Evolutionary conservation across 2,329 filamentous ascomycete species (phyloP), one percentile per base, ranked within the genome.

Genomic region (Huntiella savannae): DNA sequence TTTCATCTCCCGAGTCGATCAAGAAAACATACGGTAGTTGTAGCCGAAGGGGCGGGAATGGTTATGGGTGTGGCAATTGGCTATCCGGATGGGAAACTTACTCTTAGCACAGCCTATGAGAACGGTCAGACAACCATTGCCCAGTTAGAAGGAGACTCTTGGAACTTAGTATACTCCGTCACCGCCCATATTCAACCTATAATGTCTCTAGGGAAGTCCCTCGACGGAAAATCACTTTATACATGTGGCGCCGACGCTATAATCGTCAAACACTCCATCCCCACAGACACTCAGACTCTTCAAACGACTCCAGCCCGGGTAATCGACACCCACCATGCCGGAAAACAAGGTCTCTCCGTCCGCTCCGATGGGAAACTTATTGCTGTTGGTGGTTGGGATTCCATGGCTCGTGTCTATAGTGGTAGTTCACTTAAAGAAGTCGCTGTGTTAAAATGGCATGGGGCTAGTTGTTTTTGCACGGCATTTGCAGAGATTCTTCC

Each of bases 401-500:
- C 76, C 1, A 75, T 77, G 41, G 67, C 87, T 1, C 70, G 91
- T 6, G 77, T 96, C 1, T 98, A 96, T 60, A 81, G 80, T 3
- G 63, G 71, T 40, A 85, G 80, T 60, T 81, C 77, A 0, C 70
- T 96, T 67, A 82, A 79, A 56, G 87, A 96, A 60, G 62, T 96
- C 8, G 91, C 88, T 0, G 85, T 95, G 46, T 64, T 96, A 52
- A 93, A 92, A 61, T 96, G 88, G 88, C 91, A 96, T 61, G 77
- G 80, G 54, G 79, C 82, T 32, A 87, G 87, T 1, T 87, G 84
- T 52, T 95, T 91, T 62, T 74, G 83, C 3, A 71, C 83, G 13
- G 78, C 75, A 1, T 92, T 96, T 63, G 78, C 73, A 1, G 55
- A 62, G 17, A 53, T 75, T 15, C 34, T 36, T 28, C 34, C 36